These are phyloP conservation scores for Tephrocybe sp. DNA, from an alignment of 768 basidiomycete genomes.

Conservation along the genomic window DNA sequence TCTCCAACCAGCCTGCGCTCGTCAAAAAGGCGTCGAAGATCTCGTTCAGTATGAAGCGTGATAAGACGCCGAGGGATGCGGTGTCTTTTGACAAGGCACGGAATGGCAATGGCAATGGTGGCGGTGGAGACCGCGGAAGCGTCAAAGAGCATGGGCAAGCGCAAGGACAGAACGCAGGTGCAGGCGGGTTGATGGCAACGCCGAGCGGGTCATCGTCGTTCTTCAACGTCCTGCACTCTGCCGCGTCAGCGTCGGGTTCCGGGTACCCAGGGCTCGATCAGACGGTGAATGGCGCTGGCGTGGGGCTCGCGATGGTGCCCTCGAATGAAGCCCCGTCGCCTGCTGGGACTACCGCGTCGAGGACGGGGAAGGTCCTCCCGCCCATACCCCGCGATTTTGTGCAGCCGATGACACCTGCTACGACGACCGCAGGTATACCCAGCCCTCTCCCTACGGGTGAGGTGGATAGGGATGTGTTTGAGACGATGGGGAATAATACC, in stretches of 20 bases:
- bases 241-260: constrained; percentile 11
- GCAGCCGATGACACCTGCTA: constrained; percentile 18
- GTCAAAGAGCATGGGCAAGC: constrained; percentile 20
- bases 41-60: constrained; percentile 63
- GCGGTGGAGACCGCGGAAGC: not conserved
- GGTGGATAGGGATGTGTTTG: constrained; percentile 66
- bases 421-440: constrained; percentile 26
- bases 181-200: constrained; percentile 55
- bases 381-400: constrained; percentile 77
- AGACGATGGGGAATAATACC: constrained; percentile 69
- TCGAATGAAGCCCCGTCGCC: constrained; percentile 33
- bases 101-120: not conserved
- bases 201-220: constrained; percentile 81
- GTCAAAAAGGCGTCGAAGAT: constrained; percentile 77
- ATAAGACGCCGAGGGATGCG: constrained; percentile 27
- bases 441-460: constrained; percentile 64
- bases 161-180: constrained; percentile 37
- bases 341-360: constrained; percentile 42
- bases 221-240: constrained; percentile 66
- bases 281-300: constrained; percentile 30
- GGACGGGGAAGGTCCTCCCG: constrained; percentile 63
- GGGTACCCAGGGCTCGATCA: constrained; percentile 8
- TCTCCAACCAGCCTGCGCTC: constrained; percentile 46
- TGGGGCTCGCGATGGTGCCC: constrained; percentile 17
- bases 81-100: constrained; percentile 3